phyloP scores from a whole-genome alignment of 2,329 filamentous ascomycete genomes.

The Epichloe coenophiala region DNA sequence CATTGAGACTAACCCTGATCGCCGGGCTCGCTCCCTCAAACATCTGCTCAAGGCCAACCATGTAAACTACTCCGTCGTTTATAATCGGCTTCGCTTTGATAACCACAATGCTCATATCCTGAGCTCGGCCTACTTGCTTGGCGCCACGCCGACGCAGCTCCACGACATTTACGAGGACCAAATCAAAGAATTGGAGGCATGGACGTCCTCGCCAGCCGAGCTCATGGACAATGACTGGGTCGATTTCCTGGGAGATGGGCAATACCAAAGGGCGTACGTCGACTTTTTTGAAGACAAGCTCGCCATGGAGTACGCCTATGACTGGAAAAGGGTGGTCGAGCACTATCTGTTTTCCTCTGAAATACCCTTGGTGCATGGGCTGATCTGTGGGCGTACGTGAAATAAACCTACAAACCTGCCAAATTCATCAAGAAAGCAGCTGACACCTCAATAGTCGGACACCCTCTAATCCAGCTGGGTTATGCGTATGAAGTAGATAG shows the following conservation, averaged over 20 bases:
- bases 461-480: slow-evolving; percentile 88
- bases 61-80: slow-evolving; percentile 74
- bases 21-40: slow-evolving; percentile 70
- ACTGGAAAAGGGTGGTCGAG: slow-evolving; percentile 67
- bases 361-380: slow-evolving; percentile 65
- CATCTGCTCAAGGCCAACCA: slow-evolving; percentile 88
- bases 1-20: slow-evolving; percentile 69
- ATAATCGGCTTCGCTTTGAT: slow-evolving; percentile 59
- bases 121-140: slow-evolving; percentile 73
- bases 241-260: slow-evolving; percentile 64
- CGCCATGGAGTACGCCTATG: slow-evolving; percentile 57
- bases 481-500: slow-evolving; percentile 84
- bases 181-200: slow-evolving; percentile 57
- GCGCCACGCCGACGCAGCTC: slow-evolving; percentile 59
- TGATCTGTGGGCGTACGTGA: slow-evolving; percentile 62
- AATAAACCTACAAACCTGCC: not conserved
- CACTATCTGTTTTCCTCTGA: slow-evolving; percentile 65
- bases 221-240: slow-evolving; percentile 75
- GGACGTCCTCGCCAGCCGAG: slow-evolving; percentile 75
- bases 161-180: slow-evolving; percentile 72
- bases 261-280: slow-evolving; percentile 78
- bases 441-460: slow-evolving; percentile 48
- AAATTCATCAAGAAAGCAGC: not conserved
- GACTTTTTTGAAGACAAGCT: slow-evolving; percentile 94
- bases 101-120: slow-evolving; percentile 79